Percentiles rank a stretch among this genome's conserved stretches.
Evolutionary conservation across 2,329 filamentous ascomycete species (phyloP).

Genomic region (Lasiodiplodia sp.): DNA sequence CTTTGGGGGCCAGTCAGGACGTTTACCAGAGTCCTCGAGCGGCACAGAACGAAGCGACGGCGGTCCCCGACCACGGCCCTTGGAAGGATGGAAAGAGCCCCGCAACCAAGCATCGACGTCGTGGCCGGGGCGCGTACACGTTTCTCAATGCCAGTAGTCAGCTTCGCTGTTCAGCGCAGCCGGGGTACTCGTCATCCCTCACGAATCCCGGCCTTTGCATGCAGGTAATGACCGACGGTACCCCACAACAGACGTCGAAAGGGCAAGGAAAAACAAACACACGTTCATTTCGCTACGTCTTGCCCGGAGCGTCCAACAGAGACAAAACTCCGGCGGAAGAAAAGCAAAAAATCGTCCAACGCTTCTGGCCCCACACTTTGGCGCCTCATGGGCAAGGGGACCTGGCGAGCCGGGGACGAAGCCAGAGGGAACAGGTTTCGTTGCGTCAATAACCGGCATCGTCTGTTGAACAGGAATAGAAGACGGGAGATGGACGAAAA

Average conservation of each 20-base stretch:
- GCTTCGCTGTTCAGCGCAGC: background rate
- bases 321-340: constrained; percentile 10
- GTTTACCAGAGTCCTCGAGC: no score
- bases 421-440: background rate
- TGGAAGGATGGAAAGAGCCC: background rate
- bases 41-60: constrained; percentile 6
- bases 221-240: constrained; percentile 2
- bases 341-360: constrained; percentile 1
- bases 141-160: constrained; percentile 9
- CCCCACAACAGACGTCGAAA: constrained; percentile 13
- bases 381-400: background rate
- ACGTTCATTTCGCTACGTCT: constrained; percentile 13
- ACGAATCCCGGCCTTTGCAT: constrained; percentile 12
- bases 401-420: background rate
- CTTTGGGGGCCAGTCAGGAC: background rate
- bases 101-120: background rate
- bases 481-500: background rate
- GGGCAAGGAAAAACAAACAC: background rate
- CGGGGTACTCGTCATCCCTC: constrained; percentile 22
- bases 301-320: background rate
- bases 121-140: background rate
- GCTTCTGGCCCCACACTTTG: constrained; percentile 8
- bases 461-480: background rate
- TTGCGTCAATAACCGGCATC: background rate
- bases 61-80: constrained; percentile 5